Percentiles rank a stretch among this genome's conserved stretches.
phyloP scores from a whole-genome alignment of 2,329 filamentous ascomycete species.

The Phialophora macrospora region DNA sequence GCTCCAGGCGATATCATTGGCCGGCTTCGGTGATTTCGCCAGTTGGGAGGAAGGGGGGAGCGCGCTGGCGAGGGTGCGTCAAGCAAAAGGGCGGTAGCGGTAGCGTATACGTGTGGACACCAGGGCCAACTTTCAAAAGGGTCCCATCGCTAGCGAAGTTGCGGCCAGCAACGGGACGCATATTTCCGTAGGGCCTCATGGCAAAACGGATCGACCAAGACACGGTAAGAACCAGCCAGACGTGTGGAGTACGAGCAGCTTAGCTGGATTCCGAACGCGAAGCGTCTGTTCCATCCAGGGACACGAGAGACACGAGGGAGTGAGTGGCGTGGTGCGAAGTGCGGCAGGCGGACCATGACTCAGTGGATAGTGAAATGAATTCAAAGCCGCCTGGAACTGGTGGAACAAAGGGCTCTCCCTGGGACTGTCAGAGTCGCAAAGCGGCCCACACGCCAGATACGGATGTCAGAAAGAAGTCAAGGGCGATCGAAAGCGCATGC shows the following conservation, averaged over 20 bases:
- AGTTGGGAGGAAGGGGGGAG: constrained; percentile 26
- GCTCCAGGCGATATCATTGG: constrained; percentile 1
- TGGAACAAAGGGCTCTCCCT: constrained; percentile 18
- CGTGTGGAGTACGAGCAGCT: neutral
- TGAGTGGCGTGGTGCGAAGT: constrained; percentile 4
- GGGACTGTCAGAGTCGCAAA: constrained; percentile 8
- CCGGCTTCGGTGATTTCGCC: constrained; percentile 9
- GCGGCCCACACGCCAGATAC: constrained; percentile 2
- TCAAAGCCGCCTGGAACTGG: constrained; percentile 21
- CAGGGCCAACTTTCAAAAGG: constrained; percentile 12
- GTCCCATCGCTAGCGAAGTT: constrained; percentile 3
- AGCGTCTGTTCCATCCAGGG: neutral
- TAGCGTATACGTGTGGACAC: constrained; percentile 27
- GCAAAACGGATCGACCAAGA: neutral
- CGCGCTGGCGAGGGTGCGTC: constrained; percentile 33
- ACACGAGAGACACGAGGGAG: neutral
- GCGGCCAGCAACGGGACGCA: constrained; percentile 8
- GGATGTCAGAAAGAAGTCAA: constrained; percentile 19
- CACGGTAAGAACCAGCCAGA: neutral
- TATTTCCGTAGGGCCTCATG: constrained; percentile 14
- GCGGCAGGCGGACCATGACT: constrained; percentile 2
- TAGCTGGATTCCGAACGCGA: neutral
- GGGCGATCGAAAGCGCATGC: constrained; percentile 12
- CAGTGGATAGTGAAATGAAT: constrained; percentile 10
- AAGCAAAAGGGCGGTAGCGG: constrained; percentile 23